Base-by-base conservation (phyloP, 805 yeast species). In the Citeromyces nyonsensis region DNA sequence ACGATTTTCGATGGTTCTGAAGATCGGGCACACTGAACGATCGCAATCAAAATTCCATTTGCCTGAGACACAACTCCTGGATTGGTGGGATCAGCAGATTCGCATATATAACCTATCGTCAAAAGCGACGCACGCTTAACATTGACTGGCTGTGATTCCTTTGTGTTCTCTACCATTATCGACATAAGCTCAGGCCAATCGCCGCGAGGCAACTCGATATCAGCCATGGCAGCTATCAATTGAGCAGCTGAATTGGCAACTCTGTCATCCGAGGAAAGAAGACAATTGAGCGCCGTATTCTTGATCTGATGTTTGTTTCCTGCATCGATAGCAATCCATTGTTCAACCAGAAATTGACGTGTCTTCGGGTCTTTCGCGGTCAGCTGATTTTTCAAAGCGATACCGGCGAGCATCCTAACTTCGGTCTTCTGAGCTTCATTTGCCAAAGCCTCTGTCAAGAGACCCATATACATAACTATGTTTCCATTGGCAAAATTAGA, bases 151-250 rank as follows among this genome's bases (percentile, higher is more conserved):
- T 77, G 75, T 31, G 75, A 83, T 6, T 79, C 63, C 45, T 73
- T 73, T 24, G 97, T 91, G 55, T 84, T 83, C 39, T 79, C 84
- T 31, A 91, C 88, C 47, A 91, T 78, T 28, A 70, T 69, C 34
- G 75, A 70, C 59, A 88, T 82, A 47, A 91, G 66, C 38, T 80
- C 88, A 18, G 78, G 74, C 98, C 98, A 91, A 48, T 79, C 83
- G 40, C 66, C 66, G 39, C 78, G 61, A 30, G 96, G 96, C 40
- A 91, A 64, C 52, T 91, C 98, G 36, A 88, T 82, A 40, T 78
- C 88, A n/a, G 96, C 98, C 44, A 91, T 82, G 8, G 96, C 94
- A 24, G 97, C 94, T 33, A 91, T 88, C 41, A 88, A 64, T 60
- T 88, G 96, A 15, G 98, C 95, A 15, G 88, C 78, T 20, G 94